Base-by-base conservation (phyloP, 2,329 filamentous ascomycete species). In the Aspergillus melleus region DNA sequence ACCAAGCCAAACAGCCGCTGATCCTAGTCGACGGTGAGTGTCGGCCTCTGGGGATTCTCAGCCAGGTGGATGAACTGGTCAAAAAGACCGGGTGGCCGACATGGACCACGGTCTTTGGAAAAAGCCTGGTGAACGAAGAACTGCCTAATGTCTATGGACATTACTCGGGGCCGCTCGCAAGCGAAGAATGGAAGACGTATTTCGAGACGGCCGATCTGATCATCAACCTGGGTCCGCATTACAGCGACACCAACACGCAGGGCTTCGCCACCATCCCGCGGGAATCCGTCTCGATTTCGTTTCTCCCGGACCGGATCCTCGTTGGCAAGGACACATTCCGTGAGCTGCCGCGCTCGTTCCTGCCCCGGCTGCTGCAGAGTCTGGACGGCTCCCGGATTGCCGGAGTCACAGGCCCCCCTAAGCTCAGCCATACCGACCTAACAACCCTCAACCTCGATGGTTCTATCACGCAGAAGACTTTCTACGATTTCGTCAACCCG, bases 301-400 rank as follows among this genome's bases (percentile, higher is more conserved):
- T 96, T 70, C 90, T 95, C 77, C 90, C 87, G 72, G 87, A 85
- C 61, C 84, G 86, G 65, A 87, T 90, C 68, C 85, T 86, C 55
- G 90, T 96, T 49, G 83, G 89, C 55, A 92, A 91, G 75, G 90
- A 90, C 0, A 87, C 90, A 66, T 96, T 94, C 72, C 89, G 90
- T 0, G 87, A 88, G 51, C 83, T 95, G 9, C 83, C 86, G 61
- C 87, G 87, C 61, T 88, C 89, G 53, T 90, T 96, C 19, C 81
- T 97, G 36, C 83, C 82, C 61, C 91, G 91, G 72, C 75, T 96
- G 22, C 83, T 88, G 30, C 77, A 86, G 11, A 81, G 82, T 46
- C 81, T 94, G 54, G 84, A 83, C 52, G 78, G 83, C 30, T 74
- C 83, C 49, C 76, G 82, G 3, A 80, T 83, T 3, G 60, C 61